A percentile compares a stretch with the other conserved stretches of the same genome.
These are phyloP conservation scores for Monosporozyma solicola DNA, from an alignment of 805 yeast species.

Conservation along the genomic window DNA sequence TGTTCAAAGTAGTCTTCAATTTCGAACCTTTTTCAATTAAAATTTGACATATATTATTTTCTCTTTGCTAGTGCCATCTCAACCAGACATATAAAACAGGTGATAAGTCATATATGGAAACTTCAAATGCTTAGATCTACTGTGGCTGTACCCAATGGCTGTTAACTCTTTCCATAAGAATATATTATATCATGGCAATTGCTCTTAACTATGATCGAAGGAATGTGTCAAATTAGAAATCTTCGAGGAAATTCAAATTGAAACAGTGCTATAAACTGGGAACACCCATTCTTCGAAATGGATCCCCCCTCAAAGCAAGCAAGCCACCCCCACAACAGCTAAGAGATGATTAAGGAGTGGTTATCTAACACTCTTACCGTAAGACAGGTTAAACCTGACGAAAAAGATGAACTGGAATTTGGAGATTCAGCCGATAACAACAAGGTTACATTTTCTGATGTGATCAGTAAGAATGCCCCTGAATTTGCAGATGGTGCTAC, in stretches of 20 bases:
- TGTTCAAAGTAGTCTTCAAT: not conserved
- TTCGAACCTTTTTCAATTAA: not conserved
- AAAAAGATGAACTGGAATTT: not conserved
- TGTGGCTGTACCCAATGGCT: no score
- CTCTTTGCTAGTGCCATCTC: not conserved
- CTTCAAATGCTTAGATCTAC: no score
- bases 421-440: not conserved
- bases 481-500: conserved; percentile 37
- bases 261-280: not conserved
- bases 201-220: not conserved
- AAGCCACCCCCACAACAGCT: not conserved
- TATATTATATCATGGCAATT: no score
- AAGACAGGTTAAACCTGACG: conserved; percentile 1
- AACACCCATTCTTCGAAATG: not conserved
- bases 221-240: not conserved
- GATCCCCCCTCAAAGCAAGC: not conserved
- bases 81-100: no score
- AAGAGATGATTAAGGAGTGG: conserved; percentile 2
- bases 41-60: not conserved
- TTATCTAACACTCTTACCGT: conserved; percentile 3
- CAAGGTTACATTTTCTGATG: conserved; percentile 14
- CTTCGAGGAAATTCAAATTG: not conserved
- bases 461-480: conserved; percentile 34
- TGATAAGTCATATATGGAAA: no score
- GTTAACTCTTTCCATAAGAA: no score